Evolutionary conservation across 495 filamentous ascomycete genomes (phyloP).

Genomic region (Annulohypoxylon nitens): DNA sequence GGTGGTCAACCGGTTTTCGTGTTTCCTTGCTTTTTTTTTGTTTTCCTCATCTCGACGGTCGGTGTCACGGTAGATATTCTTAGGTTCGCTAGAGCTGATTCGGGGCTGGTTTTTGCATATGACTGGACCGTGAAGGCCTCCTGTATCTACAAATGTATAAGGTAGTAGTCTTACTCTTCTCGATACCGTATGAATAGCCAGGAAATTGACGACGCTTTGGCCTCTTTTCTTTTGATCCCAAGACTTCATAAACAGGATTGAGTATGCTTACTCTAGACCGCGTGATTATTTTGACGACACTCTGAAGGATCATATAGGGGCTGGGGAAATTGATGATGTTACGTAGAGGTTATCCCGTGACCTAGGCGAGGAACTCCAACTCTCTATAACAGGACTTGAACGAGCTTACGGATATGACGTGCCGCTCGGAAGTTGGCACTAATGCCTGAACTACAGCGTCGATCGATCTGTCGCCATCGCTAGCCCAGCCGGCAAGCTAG

Average conservation of each 20-base stretch:
- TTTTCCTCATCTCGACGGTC: constrained; percentile 13
- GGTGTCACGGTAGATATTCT: constrained; percentile 36
- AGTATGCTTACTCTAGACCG: not conserved
- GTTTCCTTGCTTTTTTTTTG: constrained; percentile 10
- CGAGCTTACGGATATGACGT: constrained; percentile 7
- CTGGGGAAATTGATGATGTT: not conserved
- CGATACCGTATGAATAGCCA: constrained; percentile 35
- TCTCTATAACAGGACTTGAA: constrained; percentile 7
- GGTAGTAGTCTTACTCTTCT: constrained; percentile 37
- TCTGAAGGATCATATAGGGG: not conserved
- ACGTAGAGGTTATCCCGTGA: not conserved
- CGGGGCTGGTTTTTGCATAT: constrained; percentile 39
- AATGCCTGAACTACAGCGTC: constrained; percentile 26
- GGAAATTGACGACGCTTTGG: constrained; percentile 42
- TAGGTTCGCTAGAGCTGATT: constrained; percentile 28
- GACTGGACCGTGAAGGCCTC: constrained; percentile 22
- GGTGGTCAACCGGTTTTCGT: constrained; percentile 22
- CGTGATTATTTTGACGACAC: not conserved
- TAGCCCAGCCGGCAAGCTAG: constrained; percentile 14
- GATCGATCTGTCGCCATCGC: constrained; percentile 27
- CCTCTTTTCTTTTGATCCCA: constrained; percentile 2
- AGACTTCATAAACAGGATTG: not conserved
- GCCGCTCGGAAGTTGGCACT: constrained; percentile 12
- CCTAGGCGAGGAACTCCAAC: constrained; percentile 3
- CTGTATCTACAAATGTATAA: constrained; percentile 45